phyloP scores from a whole-genome alignment of 2,329 filamentous ascomycete species.

The Colletotrichum cuscutae region DNA sequence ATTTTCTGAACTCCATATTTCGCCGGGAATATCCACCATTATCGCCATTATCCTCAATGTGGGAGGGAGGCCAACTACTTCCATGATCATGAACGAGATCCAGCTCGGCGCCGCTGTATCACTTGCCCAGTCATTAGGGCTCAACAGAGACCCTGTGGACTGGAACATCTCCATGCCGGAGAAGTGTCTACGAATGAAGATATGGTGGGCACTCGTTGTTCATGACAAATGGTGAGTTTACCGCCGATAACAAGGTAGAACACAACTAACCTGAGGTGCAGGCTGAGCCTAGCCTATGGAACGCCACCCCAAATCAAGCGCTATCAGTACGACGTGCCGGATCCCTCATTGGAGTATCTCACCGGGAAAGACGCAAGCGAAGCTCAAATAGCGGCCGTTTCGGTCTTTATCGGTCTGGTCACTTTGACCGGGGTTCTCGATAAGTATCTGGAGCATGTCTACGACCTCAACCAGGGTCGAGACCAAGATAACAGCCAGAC shows the following conservation, averaged over 20 bases:
- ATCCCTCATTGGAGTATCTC: constrained; percentile 50
- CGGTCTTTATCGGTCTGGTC: constrained; percentile 33
- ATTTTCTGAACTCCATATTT: constrained; percentile 68
- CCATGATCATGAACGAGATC: constrained; percentile 67
- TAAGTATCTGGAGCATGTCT: constrained; percentile 37
- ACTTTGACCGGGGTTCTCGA: constrained; percentile 27
- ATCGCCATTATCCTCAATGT: constrained; percentile 68
- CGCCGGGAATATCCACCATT: constrained; percentile 68
- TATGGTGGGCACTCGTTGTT: constrained; percentile 67
- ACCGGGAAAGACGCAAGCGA: not conserved
- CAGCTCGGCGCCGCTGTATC: constrained; percentile 61
- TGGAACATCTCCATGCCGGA: constrained; percentile 64
- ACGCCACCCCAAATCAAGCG: constrained; percentile 60
- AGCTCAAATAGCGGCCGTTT: constrained; percentile 8
- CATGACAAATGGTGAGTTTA: constrained; percentile 63
- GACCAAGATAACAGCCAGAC: constrained; percentile 29
- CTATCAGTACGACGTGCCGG: constrained; percentile 59
- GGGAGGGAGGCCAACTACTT: constrained; percentile 68
- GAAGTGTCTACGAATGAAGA: constrained; percentile 62
- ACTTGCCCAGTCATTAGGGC: constrained; percentile 62
- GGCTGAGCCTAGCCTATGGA: constrained; percentile 63
- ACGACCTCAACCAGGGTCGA: constrained; percentile 31
- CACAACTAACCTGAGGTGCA: constrained; percentile 36
- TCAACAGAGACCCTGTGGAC: constrained; percentile 61
- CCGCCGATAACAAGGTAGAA: not conserved